Base-by-base conservation (phyloP, 495 filamentous ascomycete species). In the Arthonia radiata region DNA sequence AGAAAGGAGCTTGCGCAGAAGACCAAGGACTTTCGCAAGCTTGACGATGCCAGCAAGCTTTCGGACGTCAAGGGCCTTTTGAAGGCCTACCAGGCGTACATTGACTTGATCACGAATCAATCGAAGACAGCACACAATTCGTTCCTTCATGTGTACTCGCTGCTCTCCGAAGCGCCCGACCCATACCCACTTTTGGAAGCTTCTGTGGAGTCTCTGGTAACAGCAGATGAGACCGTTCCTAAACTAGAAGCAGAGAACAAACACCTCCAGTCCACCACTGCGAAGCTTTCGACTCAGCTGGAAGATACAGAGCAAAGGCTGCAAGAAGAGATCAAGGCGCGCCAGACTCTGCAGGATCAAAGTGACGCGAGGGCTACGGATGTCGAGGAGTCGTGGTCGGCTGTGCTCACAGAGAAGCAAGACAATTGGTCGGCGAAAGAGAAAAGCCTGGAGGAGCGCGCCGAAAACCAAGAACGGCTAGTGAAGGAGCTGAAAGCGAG, bases 351-450 rank as follows among this genome's bases (percentile, higher is more conserved):
- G 6, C 81, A 99, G 43, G 70, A 68, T 15, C 64, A 55, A 17
- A 57, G 81, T 24, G 79, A 93, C 36, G 44, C 52, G 9, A 75
- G 57, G 37, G 68, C 80, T 23, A 82, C 75, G 44, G 83, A 91
- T 34, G 67, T 90, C 13, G 86, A 94, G 47, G 49, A 59, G 5
- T 83, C 82, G 2, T 94, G 86, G 83, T 61, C 70, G 5, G 79
- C 76, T 11, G 82, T 93, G n/a, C 46, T 99, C 17, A 63, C 70
- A 17, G 86, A 99, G 56, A 93, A 93, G 51, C 68, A 78, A 33
- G 78, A 82, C 41, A 94, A 94, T 41, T 94, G 86, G 86, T 66
- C 73, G 31, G 74, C 82, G 17, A 94, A 91, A 44, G 86, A 99
- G 55, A 75, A 73, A 46, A 73, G 62, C 22, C 51, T 93, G 22